Evolutionary conservation across 1,139 yeast genomes (phyloP).

Genomic region (Candida tetrigidarum): DNA sequence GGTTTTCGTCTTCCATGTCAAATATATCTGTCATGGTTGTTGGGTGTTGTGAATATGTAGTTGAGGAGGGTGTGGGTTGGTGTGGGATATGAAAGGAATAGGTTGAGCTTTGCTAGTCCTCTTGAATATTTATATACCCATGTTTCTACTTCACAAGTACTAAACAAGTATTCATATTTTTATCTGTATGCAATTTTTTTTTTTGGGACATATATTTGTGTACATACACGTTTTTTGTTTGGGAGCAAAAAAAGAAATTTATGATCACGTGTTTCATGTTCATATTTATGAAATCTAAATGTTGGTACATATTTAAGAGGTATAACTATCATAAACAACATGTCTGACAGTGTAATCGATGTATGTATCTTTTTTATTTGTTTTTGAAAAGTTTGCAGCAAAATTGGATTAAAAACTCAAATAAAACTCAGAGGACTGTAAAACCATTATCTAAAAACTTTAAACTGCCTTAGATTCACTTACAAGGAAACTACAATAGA

Average conservation of each 20-base stretch:
- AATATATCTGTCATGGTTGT: conserved; percentile 20
- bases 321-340: too few relatives aligned
- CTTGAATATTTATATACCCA: neutral
- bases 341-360: neutral
- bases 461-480: too few relatives aligned
- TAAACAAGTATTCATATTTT: neutral
- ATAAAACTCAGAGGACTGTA: too few relatives aligned
- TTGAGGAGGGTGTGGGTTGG: neutral
- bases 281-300: too few relatives aligned
- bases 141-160: neutral
- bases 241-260: neutral
- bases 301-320: too few relatives aligned
- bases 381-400: neutral
- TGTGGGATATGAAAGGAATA: neutral
- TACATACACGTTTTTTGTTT: neutral
- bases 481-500: too few relatives aligned
- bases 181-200: neutral
- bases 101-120: too few relatives aligned
- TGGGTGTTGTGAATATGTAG: neutral
- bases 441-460: too few relatives aligned
- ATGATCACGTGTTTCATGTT: too few relatives aligned
- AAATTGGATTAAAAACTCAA: too few relatives aligned
- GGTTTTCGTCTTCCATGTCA: conserved; percentile 18
- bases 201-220: neutral
- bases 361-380: neutral